These are phyloP conservation scores for Xylaria hypoxylon DNA, from an alignment of 2,329 filamentous ascomycete genomes.

Conservation along the genomic window DNA sequence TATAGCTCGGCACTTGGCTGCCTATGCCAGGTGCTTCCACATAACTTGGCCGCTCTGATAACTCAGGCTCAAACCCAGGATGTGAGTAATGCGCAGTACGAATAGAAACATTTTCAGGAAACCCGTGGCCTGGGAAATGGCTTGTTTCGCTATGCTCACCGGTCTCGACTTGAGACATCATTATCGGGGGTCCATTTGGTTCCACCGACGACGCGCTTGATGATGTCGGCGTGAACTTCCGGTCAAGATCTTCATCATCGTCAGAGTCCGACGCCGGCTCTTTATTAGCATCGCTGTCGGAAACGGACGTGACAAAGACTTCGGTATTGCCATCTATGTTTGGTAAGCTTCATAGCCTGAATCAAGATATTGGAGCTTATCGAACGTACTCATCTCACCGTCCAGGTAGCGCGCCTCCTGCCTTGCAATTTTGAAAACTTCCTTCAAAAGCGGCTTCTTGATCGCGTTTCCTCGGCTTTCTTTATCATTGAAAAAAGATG, in stretches of 20 bases:
- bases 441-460: conserved; percentile 67
- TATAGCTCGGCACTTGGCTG: conserved; percentile 28
- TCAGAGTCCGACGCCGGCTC: conserved; percentile 23
- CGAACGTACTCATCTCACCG: conserved; percentile 65
- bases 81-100: conserved; percentile 24
- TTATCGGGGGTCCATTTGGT: conserved; percentile 2
- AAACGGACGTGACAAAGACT: conserved; percentile 17
- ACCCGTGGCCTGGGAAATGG: conserved; percentile 17
- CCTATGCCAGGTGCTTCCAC: conserved; percentile 43
- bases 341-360: neutral
- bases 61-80: conserved; percentile 55
- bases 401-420: conserved; percentile 67
- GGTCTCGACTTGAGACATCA: conserved; percentile 27
- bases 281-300: conserved; percentile 4
- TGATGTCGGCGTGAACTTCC: conserved; percentile 20
- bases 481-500: conserved; percentile 68
- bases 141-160: conserved; percentile 18
- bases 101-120: conserved; percentile 9
- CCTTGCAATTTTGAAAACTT: conserved; percentile 71
- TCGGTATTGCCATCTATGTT: conserved; percentile 55
- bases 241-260: conserved; percentile 8
- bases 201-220: conserved; percentile 23
- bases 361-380: conserved; percentile 41
- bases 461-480: conserved; percentile 63
- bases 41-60: conserved; percentile 54